Base-by-base conservation (phyloP, 148 eudicot genomes). In the Rhododendron ferrugineum region DNA sequence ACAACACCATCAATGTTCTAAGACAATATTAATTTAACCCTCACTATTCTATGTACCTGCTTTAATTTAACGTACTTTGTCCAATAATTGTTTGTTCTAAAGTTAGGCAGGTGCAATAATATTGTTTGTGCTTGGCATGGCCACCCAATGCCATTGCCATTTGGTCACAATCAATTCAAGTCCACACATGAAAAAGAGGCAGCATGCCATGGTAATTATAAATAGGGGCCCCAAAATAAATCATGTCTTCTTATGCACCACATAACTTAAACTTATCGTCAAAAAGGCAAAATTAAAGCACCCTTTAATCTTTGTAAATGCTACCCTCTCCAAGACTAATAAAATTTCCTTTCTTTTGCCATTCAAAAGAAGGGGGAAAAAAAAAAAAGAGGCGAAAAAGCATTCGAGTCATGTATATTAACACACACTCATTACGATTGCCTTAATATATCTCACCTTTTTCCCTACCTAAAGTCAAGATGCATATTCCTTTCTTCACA, bases 401-500 rank as follows among this genome's bases (percentile, higher is more conserved):
- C 49, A 60, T 56, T 16, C 18, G 56, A 52, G 56, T 14, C 23
- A 56, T 56, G 23, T 56, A 16, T 56, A 56, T 32, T 30, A 16
- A 36, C 42, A 22, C 32, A 81, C 32, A 58, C 83, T 81, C 83
- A 58, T 58, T 81, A 1, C 73, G 47, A 11, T 82, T 40, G 52
- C 75, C 74, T 62, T 14, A 82, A 82, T 7, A 82, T 36, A 36
- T 82, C 52, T 54, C 42, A 14, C 14, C 50, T 26, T 82, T 82
- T 82, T 82, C 75, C 84, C 84, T 62, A 42, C 74, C 84, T n/a
- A 60, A 82, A 64, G 66, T 28, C 44, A 82, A 82, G 50, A 22
- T 60, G 44, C 40, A 23, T 44, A 82, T 82, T 82, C 84, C 84
- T 82, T 82, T 34, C 75, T 82, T 82, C 75, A 62, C 84, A n/a